Evolutionary conservation across 192 early-diverging fungal genomes (phyloP).

Genomic region (Coemansia sp.): DNA sequence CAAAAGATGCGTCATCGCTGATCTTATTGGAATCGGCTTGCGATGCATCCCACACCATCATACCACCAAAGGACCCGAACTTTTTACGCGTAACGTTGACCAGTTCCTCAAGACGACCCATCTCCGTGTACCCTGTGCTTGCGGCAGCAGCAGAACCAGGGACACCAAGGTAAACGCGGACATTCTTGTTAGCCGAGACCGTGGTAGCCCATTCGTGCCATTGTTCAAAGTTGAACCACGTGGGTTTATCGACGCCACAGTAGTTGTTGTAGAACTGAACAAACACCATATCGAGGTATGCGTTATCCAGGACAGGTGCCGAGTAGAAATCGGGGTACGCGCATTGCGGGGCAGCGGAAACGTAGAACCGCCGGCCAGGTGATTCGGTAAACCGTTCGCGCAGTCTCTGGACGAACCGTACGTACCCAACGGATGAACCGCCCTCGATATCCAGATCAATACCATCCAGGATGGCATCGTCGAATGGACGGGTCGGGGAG

Average conservation of each 20-base stretch:
- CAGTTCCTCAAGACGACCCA: conserved; percentile 52
- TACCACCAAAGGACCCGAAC: conserved; percentile 66
- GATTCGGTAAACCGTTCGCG: conserved; percentile 57
- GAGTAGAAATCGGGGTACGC: conserved; percentile 69
- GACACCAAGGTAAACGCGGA: conserved; percentile 65
- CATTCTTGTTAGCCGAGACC: conserved; percentile 57
- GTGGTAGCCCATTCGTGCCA: conserved; percentile 71
- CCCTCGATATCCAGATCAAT: conserved; percentile 74
- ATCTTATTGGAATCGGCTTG: conserved; percentile 58
- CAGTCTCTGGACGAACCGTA: conserved; percentile 59
- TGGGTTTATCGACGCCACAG: conserved; percentile 58
- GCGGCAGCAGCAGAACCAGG: conserved; percentile 60
- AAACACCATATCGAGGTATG: conserved; percentile 70
- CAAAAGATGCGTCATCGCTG: conserved; percentile 17
- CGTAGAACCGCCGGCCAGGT: conserved; percentile 54
- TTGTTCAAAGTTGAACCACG: conserved; percentile 71
- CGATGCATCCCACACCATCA: conserved; percentile 76
- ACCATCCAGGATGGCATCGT: conserved; percentile 68
- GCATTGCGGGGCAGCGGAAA: conserved; percentile 74
- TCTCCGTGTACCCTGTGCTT: conserved; percentile 59
- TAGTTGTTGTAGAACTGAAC: conserved; percentile 87
- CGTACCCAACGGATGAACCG: conserved; percentile 58
- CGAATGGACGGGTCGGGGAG: conserved; percentile 64
- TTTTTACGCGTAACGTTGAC: conserved; percentile 52
- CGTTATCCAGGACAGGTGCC: conserved; percentile 58